Conservation (phyloP, 371 early-diverging fungal genomes). For the Haplosporangium sp. region DNA sequence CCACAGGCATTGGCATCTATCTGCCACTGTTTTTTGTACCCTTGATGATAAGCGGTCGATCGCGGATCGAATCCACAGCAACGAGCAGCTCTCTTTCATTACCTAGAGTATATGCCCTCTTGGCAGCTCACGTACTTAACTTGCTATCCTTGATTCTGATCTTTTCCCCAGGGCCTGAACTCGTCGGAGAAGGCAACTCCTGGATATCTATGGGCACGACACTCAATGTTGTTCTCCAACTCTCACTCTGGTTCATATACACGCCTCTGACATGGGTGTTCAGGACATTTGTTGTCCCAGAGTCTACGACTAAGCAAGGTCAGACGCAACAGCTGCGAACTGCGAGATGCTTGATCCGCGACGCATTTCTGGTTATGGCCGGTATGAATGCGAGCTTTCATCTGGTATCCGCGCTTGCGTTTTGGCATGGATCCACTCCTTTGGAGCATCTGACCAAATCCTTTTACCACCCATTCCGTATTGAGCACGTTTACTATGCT, state of each 20-base stretch:
- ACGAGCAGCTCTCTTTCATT: constrained; percentile 3
- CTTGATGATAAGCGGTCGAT: constrained; percentile 1
- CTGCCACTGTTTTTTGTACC: constrained; percentile 17
- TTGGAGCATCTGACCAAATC: background rate
- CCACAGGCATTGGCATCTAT: constrained; percentile 20
- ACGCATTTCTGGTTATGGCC: constrained; percentile 4
- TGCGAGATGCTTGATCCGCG: constrained; percentile 1
- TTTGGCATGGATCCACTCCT: constrained; percentile 9
- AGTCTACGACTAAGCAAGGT: background rate
- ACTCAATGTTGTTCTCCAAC: background rate
- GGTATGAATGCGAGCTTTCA: constrained; percentile 11
- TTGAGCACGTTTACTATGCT: constrained; percentile 7
- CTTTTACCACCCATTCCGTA: constrained; percentile 9
- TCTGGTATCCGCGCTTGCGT: background rate
- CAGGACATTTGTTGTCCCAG: background rate
- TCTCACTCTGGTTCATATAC: constrained; percentile 23
- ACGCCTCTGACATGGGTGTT: constrained; percentile 16
- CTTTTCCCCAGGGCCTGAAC: constrained; percentile 2
- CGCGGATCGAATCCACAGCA: constrained; percentile 2
- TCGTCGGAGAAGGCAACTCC: constrained; percentile 2
- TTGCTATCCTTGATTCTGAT: background rate
- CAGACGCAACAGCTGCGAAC: background rate
- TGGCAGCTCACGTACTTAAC: background rate
- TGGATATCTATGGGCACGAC: constrained; percentile 1
- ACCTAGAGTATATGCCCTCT: constrained; percentile 13